Evolutionary conservation across 768 basidiomycete genomes (phyloP).

Genomic region (Sarcomyxa edulis): DNA sequence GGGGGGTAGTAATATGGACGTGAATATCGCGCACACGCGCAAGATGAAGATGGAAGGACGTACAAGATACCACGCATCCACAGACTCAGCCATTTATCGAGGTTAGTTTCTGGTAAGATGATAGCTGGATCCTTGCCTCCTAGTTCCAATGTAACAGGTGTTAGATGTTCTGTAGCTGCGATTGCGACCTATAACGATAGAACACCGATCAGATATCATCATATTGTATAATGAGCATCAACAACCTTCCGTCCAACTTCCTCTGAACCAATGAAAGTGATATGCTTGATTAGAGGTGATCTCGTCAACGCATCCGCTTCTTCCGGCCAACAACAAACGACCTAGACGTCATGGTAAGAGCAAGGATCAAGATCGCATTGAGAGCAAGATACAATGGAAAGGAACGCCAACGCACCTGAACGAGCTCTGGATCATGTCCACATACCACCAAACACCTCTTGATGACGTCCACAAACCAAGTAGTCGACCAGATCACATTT

Average conservation of each 20-base stretch:
- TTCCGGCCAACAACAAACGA: conserved; percentile 86
- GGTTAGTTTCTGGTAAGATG: conserved; percentile 80
- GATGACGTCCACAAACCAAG: conserved; percentile 78
- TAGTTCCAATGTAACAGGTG: conserved; percentile 89
- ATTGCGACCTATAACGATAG: conserved; percentile 54
- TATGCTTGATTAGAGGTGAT: conserved; percentile 81
- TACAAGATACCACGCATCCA: conserved; percentile 94
- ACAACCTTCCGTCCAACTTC: conserved; percentile 67
- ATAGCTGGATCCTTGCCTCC: conserved; percentile 95
- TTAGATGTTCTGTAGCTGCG: conserved; percentile 82
- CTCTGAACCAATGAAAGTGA: conserved; percentile 90
- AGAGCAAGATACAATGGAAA: neutral
- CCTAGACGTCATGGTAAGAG: no score
- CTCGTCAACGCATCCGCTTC: conserved; percentile 78
- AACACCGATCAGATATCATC: neutral
- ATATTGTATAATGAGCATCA: conserved; percentile 8
- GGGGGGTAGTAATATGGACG: conserved; percentile 1
- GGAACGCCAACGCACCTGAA: conserved; percentile 52
- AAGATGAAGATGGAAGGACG: conserved; percentile 24
- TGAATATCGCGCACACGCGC: no score
- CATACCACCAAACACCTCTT: conserved; percentile 71
- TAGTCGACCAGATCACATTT: conserved; percentile 87
- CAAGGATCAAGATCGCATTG: neutral
- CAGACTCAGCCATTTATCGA: conserved; percentile 72
- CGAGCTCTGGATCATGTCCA: conserved; percentile 78